Base-by-base conservation (phyloP, 1,284 basidiomycete species). In the Ceratobasidium sp. region DNA sequence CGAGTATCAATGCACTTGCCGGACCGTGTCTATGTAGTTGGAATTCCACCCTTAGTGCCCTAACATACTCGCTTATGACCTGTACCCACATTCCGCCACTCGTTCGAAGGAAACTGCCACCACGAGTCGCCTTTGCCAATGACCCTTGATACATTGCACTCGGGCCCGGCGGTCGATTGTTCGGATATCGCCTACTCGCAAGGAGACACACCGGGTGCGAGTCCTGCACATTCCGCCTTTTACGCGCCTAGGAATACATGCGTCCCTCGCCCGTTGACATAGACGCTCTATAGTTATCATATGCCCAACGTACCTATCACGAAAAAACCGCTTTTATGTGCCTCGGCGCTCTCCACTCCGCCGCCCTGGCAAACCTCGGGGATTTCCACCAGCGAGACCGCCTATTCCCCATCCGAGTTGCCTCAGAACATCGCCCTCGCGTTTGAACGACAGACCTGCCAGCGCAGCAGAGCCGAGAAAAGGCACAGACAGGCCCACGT, bases 401-500 rank as follows among this genome's bases (percentile, higher is more conserved):
- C 57, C 57, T 32, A 59, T 32, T 30, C 36, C 57, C 30, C 57
- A 59, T 59, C 32, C 21, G 57, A 43, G 32, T 18, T 6, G 2
- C 57, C 52, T n/a, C 30, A 59, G 57, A 59, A 59, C 36, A 41
- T 59, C 41, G 34, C 34, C 12, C 52, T 10, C 52, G 12, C 18
- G 52, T 9, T 16, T 55, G 9, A 41, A 26, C 32, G 57, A 23
- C 34, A 41, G 21, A 32, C 4, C 18, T 28, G 57, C 57, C 57
- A 59, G 57, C 57, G 9, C 34, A 32, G 34, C 57, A 36, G 34
- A 59, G 32, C 57, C 57, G 57, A 59, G 39, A 21, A 59, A 59
- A 59, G 57, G 57, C n/a, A 59, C 57, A 5, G 34, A 41, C 57
- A 43, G 57, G 57, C 36, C 57, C 57, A 59, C 57, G 57, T 59